Conservation (phyloP, 192 early-diverging fungal genomes). For the Irineochytrium annulatum region DNA sequence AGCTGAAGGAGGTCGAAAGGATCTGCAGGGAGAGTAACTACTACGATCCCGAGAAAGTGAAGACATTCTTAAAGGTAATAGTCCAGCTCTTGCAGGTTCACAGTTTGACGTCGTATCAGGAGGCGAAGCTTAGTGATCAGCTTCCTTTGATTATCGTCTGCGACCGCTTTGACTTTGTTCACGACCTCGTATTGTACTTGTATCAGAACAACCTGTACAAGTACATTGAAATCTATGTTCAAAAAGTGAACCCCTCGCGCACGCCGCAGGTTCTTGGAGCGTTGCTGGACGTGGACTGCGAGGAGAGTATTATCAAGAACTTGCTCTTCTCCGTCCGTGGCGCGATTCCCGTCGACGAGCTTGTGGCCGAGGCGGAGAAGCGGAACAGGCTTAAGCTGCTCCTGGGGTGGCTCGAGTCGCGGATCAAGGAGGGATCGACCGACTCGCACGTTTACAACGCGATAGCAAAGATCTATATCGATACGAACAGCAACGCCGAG, state of each 20-base stretch:
- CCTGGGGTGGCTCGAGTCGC: constrained; percentile 89
- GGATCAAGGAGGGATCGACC: constrained; percentile 79
- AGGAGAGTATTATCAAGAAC: constrained; percentile 89
- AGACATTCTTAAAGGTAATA: constrained; percentile 89
- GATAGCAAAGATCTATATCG: constrained; percentile 98
- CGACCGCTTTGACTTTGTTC: constrained; percentile 95
- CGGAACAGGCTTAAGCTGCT: constrained; percentile 95
- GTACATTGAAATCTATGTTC: constrained; percentile 99
- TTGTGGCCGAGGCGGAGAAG: constrained; percentile 91
- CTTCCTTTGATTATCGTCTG: constrained; percentile 98
- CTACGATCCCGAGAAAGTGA: constrained; percentile 98
- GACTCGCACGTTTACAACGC: constrained; percentile 96
- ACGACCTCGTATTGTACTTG: constrained; percentile 93
- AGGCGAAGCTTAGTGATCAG: constrained; percentile 92
- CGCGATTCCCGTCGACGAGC: constrained; percentile 74
- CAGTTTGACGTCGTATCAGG: constrained; percentile 42
- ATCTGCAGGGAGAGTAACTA: constrained; percentile 94
- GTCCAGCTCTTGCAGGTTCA: neutral
- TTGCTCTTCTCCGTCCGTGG: constrained; percentile 79
- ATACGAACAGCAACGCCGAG: constrained; percentile 98
- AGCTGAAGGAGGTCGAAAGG: constrained; percentile 96
- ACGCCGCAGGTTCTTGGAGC: constrained; percentile 94
- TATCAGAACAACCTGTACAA: constrained; percentile 91
- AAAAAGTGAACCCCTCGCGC: constrained; percentile 92
- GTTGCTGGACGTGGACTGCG: constrained; percentile 97